These are phyloP conservation scores for Phlegmacium glaucopus DNA, from an alignment of 768 basidiomycete genomes.

Conservation along the genomic window DNA sequence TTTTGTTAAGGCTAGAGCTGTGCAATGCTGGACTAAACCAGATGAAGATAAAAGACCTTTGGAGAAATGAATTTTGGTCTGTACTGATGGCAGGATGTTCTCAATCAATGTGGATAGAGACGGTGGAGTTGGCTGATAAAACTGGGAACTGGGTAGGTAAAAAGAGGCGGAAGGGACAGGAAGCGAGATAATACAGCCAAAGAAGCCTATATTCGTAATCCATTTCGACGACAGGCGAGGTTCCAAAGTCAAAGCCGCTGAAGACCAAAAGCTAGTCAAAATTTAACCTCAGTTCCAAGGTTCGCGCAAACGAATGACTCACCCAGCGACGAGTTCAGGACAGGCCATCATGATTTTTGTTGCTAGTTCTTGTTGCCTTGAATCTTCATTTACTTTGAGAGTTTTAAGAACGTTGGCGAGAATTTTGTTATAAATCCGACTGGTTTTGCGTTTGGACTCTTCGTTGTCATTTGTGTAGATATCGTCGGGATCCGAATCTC, in stretches of 20 bases:
- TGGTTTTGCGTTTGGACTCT: constrained; percentile 25
- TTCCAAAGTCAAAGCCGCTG: constrained; percentile 69
- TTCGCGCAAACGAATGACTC: constrained; percentile 14
- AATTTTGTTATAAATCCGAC: constrained; percentile 79
- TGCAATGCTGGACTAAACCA: constrained; percentile 81
- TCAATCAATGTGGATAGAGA: constrained; percentile 67
- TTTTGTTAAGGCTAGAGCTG: constrained; percentile 72
- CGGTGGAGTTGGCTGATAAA: constrained; percentile 74
- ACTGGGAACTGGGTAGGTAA: constrained; percentile 40
- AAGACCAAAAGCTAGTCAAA: constrained; percentile 63
- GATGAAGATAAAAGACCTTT: constrained; percentile 76
- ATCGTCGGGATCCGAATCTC: constrained; percentile 45
- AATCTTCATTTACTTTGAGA: constrained; percentile 87
- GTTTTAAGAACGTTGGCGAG: constrained; percentile 69
- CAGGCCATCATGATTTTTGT: constrained; percentile 77
- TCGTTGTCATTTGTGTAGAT: constrained; percentile 32
- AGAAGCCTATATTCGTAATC: constrained; percentile 86
- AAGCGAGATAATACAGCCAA: constrained; percentile 74
- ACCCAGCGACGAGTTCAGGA: constrained; percentile 85
- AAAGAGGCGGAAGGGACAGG: constrained; percentile 68
- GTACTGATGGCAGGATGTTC: constrained; percentile 75
- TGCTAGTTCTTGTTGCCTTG: constrained; percentile 80
- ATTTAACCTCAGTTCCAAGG: not conserved
- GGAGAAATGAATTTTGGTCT: constrained; percentile 71
- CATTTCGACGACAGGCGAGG: constrained; percentile 87